Conservation (phyloP, 805 yeast species). For the Candida pseudofarinosa region DNA sequence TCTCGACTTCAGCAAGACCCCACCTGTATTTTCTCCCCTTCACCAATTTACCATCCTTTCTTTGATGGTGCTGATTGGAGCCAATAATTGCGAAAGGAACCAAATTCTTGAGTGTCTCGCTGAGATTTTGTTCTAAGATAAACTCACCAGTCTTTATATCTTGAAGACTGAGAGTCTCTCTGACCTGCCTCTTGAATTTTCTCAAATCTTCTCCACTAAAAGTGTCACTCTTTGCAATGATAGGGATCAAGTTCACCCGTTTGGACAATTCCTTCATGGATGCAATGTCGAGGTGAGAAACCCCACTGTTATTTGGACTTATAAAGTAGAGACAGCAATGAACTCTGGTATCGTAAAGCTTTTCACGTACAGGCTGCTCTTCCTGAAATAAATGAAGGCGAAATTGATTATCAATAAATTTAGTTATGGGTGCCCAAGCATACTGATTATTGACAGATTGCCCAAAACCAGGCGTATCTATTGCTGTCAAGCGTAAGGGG, state of each 20-base stretch:
- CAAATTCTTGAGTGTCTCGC: conserved; percentile 28
- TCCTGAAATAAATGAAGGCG: conserved; percentile 64
- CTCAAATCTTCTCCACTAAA: conserved; percentile 22
- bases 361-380: conserved; percentile 37
- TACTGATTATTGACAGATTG: conserved; percentile 49
- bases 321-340: conserved; percentile 86
- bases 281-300: conserved; percentile 31
- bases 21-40: conserved; percentile 77
- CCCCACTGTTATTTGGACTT: conserved; percentile 58
- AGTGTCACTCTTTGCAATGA: conserved; percentile 35
- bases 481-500: conserved; percentile 53
- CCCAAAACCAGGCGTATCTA: conserved; percentile 78
- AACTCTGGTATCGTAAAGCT: conserved; percentile 57
- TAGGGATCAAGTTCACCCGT: conserved; percentile 37
- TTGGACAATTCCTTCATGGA: conserved; percentile 31
- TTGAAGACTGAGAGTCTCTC: conserved; percentile 17
- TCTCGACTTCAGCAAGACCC: conserved; percentile 86
- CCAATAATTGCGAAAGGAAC: conserved; percentile 75
- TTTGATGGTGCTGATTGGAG: conserved; percentile 41
- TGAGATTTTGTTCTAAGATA: conserved; percentile 26
- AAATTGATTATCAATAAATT: conserved; percentile 78
- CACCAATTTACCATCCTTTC: conserved; percentile 39
- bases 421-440: conserved; percentile 44
- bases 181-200: conserved; percentile 22
- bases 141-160: conserved; percentile 30